Base-by-base conservation (phyloP, 2,329 filamentous ascomycete species). In the Cladophialophora yegresii region DNA sequence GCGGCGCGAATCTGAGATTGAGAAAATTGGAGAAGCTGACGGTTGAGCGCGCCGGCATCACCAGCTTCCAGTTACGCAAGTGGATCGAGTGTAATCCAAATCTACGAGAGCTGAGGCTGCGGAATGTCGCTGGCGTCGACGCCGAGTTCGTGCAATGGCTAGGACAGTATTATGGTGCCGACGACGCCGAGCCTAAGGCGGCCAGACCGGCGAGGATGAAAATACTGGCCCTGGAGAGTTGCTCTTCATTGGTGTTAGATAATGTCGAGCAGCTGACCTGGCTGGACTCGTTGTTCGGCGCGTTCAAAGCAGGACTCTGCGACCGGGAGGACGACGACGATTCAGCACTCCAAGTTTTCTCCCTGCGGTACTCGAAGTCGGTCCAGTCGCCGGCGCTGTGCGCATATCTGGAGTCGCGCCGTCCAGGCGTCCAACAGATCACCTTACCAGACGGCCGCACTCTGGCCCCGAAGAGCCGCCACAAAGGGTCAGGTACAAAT, bases 111-210 rank as follows among this genome's bases (percentile, higher is more conserved):
- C 55, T 77, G 58, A 73, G 72, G 51, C 58, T 77, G 30, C 71
- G 71, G 40, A 75, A 73, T 33, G 76, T 75, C 36, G 68, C 71
- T 4, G 75, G 74, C 5, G 75, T 71, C 0, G 73, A 75, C 28
- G 70, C 68, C 0, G 73, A 74, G n/a, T 77, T 77, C 60, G 64
- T 77, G 50, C 60, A 74, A 36, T 76, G 75, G 75, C 62, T 77
- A 0, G 75, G 75, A 3, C 5, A n/a, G 13, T 63, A 67, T 26
- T 64, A 64, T 47, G n/a, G 22, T 16, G 1, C 10, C 40, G 13
- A 30, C 3, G 40, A 40, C 20, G 1, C 28, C 23, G 4, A 4
- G 6, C 12, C 32, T 8, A 13, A 23, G 12, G 5, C 4, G 26
- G 20, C 54, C 8, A 50, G 51, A 49, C 45, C 58, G 3, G 55